Base-by-base conservation (phyloP, 192 early-diverging fungal species). In the Anaeromyces robustus region DNA sequence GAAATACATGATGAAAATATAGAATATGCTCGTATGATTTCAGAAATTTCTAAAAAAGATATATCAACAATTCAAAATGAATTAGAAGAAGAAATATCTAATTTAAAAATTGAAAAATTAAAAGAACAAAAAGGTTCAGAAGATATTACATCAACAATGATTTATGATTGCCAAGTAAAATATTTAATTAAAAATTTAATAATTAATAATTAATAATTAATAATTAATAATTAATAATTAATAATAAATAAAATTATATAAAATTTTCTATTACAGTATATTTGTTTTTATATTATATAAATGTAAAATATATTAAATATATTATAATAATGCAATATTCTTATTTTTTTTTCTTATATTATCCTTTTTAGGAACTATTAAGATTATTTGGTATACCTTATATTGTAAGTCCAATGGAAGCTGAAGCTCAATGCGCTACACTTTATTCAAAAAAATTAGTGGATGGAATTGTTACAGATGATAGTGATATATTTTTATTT, bases 401-500 rank as follows among this genome's bases (percentile, higher is more conserved):
- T 83, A 87, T 98, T 43, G 89, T 91, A 0, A 94, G 97, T 30
- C 96, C 98, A 0, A 94, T 94, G 93, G 98, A 99, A 87, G 98
- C 98, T 9, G 98, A 99, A 84, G 94, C 96, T 12, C 97, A 99
- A 86, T 99, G 98, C 80, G 98, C 98, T 7, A 88, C 39, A 28
- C 81, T 91, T 26, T 17, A 79, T 26, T 30, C 79, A 9, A 83
- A 87, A 37, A 83, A 94, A 34, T 86, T 97, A 28, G 95, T 97
- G 0, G 95, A 99, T 81, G 98, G 96, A 0, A 96, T 98, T 78
- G 89, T 98, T 41, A 98, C 97, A 0, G 98, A 99, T 82, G 98
- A 98, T 80, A 95, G 94, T 22, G 98, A 99, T 83, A 95, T 96
- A 12, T 98, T 98, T 83, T 85, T 99, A 31, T 98, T 99, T 90